Percentiles rank a stretch among this genome's conserved stretches.
These are phyloP conservation scores for Hortiboletus rubellus DNA, from an alignment of 1,284 basidiomycete species.

Conservation along the genomic window DNA sequence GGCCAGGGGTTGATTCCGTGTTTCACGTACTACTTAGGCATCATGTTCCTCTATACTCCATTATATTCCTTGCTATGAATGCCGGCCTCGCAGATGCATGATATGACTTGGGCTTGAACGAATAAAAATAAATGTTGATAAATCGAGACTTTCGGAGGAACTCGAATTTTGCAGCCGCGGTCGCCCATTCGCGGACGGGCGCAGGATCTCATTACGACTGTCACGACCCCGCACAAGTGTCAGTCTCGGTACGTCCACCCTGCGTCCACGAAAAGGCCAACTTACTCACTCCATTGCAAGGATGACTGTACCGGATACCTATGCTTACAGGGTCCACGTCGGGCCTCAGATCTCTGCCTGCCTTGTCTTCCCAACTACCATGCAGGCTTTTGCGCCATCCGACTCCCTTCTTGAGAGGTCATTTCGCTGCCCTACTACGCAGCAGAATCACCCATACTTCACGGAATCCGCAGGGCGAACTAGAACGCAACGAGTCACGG, in stretches of 20 bases:
- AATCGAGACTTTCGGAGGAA: neutral
- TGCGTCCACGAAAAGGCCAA: neutral
- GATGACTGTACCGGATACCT: constrained; percentile 72
- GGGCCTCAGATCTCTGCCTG: constrained; percentile 50
- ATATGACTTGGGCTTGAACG: neutral
- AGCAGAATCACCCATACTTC: constrained; percentile 6
- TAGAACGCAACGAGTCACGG: neutral
- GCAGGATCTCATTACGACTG: constrained; percentile 7
- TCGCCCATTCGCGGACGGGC: neutral
- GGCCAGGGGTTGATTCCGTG: constrained; percentile 57
- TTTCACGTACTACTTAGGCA: constrained; percentile 34
- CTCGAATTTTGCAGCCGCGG: constrained; percentile 10
- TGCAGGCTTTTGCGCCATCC: constrained; percentile 18
- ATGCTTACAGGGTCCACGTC: constrained; percentile 80
- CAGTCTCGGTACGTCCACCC: constrained; percentile 52
- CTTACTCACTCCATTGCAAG: constrained; percentile 36
- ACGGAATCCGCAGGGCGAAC: neutral
- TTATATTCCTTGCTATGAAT: constrained; percentile 42
- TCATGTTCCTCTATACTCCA: constrained; percentile 37
- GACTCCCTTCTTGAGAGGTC: constrained; percentile 5
- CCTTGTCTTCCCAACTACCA: constrained; percentile 12
- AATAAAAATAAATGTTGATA: neutral
- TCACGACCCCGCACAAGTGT: constrained; percentile 34
- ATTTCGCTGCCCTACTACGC: constrained; percentile 1
- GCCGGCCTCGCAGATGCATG: constrained; percentile 24